These are phyloP conservation scores for Ustilago bromivora DNA, from an alignment of 1,284 basidiomycete genomes.

Conservation along the genomic window DNA sequence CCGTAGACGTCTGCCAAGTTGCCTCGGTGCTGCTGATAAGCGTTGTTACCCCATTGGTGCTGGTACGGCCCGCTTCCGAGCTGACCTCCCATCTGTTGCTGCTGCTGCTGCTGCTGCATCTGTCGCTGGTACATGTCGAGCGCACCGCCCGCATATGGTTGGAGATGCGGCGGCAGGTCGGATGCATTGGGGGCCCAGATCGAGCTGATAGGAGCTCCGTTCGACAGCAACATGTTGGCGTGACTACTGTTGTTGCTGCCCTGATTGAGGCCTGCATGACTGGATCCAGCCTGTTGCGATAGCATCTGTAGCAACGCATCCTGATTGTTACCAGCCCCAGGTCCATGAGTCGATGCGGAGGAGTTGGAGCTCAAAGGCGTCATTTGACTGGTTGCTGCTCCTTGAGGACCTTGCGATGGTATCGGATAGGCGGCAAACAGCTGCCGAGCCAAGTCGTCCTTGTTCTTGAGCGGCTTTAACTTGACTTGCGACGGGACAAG, in stretches of 20 bases:
- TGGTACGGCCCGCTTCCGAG: slow-evolving; percentile 4
- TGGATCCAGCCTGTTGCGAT: slow-evolving; percentile 2
- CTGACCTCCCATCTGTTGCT: slow-evolving; percentile 11
- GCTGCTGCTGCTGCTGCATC: slow-evolving; percentile 19
- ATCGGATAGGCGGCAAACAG: slow-evolving; percentile 34
- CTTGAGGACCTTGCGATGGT: slow-evolving; percentile 1
- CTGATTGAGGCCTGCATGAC: background rate
- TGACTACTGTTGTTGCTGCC: background rate
- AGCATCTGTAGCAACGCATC: slow-evolving; percentile 51
- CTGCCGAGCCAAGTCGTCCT: slow-evolving; percentile 24
- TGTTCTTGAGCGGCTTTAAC: slow-evolving; percentile 15
- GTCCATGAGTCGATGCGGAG: slow-evolving; percentile 4
- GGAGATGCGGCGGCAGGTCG: slow-evolving; percentile 27
- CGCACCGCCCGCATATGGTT: slow-evolving; percentile 13
- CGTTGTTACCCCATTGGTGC: slow-evolving; percentile 14
- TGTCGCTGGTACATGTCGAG: slow-evolving; percentile 21
- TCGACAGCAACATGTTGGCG: slow-evolving; percentile 27
- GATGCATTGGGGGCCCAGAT: slow-evolving; percentile 45
- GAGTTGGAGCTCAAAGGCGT: slow-evolving; percentile 13
- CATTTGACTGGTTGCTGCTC: slow-evolving; percentile 10
- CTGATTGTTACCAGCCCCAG: slow-evolving; percentile 24
- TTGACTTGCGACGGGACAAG: slow-evolving; percentile 43
- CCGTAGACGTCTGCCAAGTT: slow-evolving; percentile 22
- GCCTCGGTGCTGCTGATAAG: slow-evolving; percentile 22
- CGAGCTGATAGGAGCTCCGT: slow-evolving; percentile 46